Conservation (phyloP, 306 rosid species). For the Elaeagnus macrophylla region DNA sequence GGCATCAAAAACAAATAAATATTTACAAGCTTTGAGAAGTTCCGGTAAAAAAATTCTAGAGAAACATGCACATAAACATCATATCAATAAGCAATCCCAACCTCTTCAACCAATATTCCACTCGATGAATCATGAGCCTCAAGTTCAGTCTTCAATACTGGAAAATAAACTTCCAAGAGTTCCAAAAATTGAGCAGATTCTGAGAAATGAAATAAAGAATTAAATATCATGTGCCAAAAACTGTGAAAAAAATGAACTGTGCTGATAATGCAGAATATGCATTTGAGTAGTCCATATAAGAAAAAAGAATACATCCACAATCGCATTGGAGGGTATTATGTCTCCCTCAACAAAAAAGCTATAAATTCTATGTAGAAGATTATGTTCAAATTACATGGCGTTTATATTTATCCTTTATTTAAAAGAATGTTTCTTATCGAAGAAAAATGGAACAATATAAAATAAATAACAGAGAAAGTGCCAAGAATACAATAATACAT, state of each 20-base stretch:
- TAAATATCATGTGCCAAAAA: conserved; percentile 3
- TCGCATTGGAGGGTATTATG: too few species aligned
- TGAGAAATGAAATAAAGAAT: conserved; percentile 18
- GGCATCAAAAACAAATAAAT: not conserved
- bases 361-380: too few species aligned
- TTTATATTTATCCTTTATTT: too few species aligned
- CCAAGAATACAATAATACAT: too few species aligned
- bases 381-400: too few species aligned
- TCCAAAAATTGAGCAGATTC: conserved; percentile 32
- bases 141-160: conserved; percentile 69
- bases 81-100: conserved; percentile 14
- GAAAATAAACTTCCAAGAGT: conserved; percentile 42
- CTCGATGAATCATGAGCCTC: conserved; percentile 35
- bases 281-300: too few species aligned
- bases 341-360: too few species aligned
- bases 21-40: not conserved
- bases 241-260: not conserved
- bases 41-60: not conserved
- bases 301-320: too few species aligned
- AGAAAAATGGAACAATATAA: too few species aligned
- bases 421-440: too few species aligned
- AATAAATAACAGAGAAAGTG: too few species aligned
- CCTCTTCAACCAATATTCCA: conserved; percentile 50
- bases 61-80: conserved; percentile 2
- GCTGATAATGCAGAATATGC: too few species aligned